A percentile compares a stretch with the other conserved stretches of the same genome.
These are phyloP conservation scores for Penicillium corylophilum DNA, from an alignment of 2,329 filamentous ascomycete species.

Conservation along the genomic window DNA sequence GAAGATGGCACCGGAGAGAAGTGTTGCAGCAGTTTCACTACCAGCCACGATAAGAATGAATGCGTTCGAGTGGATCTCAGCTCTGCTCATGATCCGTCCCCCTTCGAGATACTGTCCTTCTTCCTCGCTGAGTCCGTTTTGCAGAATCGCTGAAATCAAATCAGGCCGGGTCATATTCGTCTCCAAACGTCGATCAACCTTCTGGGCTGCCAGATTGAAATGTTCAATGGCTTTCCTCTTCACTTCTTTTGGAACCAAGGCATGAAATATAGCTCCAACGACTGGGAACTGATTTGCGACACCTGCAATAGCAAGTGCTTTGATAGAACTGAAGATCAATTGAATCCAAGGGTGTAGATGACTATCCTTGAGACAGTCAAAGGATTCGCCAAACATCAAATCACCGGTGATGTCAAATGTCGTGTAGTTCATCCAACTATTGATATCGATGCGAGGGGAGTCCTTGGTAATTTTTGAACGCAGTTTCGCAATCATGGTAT, in stretches of 20 bases:
- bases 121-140: constrained; percentile 21
- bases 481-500: constrained; percentile 26
- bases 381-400: constrained; percentile 41
- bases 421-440: constrained; percentile 35
- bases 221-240: constrained; percentile 17
- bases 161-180: constrained; percentile 19
- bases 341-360: constrained; percentile 43
- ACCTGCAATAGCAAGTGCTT: constrained; percentile 16
- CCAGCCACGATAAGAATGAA: constrained; percentile 37
- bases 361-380: constrained; percentile 39
- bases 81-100: constrained; percentile 22
- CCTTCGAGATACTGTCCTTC: constrained; percentile 15
- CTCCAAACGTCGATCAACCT: constrained; percentile 22
- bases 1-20: constrained; percentile 38
- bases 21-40: constrained; percentile 42
- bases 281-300: constrained; percentile 21
- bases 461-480: constrained; percentile 3
- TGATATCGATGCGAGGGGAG: constrained; percentile 23
- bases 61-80: constrained; percentile 26
- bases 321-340: constrained; percentile 33
- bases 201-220: constrained; percentile 21
- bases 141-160: constrained; percentile 26
- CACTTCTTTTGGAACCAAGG: constrained; percentile 12
- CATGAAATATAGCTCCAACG: constrained; percentile 7
- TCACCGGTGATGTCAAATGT: constrained; percentile 44